These are phyloP conservation scores for Fusarium brachygibbosum DNA, from an alignment of 2,329 filamentous ascomycete species.

Conservation along the genomic window DNA sequence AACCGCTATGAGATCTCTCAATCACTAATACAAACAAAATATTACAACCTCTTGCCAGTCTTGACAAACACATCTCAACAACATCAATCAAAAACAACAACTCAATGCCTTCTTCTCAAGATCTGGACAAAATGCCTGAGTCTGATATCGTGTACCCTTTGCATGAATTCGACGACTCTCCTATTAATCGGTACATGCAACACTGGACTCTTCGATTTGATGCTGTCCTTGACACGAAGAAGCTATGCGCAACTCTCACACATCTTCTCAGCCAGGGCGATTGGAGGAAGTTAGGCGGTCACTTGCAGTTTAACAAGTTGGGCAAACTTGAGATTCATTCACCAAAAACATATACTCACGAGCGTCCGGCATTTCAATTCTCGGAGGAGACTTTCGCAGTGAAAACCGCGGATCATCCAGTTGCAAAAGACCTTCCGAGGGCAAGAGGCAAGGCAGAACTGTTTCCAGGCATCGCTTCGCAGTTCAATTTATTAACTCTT, in stretches of 20 bases:
- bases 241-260: neutral
- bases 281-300: conserved; percentile 11
- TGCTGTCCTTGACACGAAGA: neutral
- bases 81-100: neutral
- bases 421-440: conserved; percentile 4
- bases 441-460: conserved; percentile 1
- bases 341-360: neutral
- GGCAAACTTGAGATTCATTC: conserved; percentile 9
- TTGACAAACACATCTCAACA: neutral
- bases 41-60: neutral
- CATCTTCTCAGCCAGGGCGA: conserved; percentile 3
- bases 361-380: conserved; percentile 6
- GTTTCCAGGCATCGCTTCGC: conserved; percentile 2
- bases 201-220: conserved; percentile 11
- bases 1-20: neutral
- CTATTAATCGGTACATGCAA: conserved; percentile 12
- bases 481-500: neutral
- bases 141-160: conserved; percentile 1
- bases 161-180: conserved; percentile 14
- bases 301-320: neutral
- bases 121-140: neutral
- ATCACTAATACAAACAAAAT: neutral
- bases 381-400: neutral
- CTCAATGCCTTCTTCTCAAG: neutral
- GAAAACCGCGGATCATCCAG: neutral